These are phyloP conservation scores for Penicillium subrubescens DNA, from an alignment of 495 filamentous ascomycete genomes.

Conservation along the genomic window DNA sequence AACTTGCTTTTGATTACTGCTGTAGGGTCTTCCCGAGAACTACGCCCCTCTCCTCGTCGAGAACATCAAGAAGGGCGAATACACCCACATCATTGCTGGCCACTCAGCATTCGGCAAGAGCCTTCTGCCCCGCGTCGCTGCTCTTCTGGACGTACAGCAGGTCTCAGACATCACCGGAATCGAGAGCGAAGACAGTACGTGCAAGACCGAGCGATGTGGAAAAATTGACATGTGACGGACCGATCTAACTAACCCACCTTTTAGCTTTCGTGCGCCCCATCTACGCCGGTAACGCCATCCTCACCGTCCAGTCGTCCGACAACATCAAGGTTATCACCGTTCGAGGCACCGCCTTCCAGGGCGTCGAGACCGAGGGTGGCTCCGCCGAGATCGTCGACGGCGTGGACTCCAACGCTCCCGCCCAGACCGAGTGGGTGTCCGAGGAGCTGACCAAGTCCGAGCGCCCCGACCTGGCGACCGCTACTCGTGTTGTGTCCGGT, in stretches of 20 bases:
- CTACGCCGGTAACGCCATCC: slow-evolving; percentile 95
- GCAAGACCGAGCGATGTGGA: not conserved
- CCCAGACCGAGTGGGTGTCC: slow-evolving; percentile 82
- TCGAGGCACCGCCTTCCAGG: slow-evolving; percentile 83
- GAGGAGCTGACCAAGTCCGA: slow-evolving; percentile 92
- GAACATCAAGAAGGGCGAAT: slow-evolving; percentile 92
- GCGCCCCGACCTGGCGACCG: slow-evolving; percentile 91
- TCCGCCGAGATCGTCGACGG: slow-evolving; percentile 52
- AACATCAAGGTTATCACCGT: slow-evolving; percentile 87
- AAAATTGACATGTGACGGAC: slow-evolving; percentile 25
- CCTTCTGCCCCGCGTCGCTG: slow-evolving; percentile 92
- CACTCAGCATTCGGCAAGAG: slow-evolving; percentile 98
- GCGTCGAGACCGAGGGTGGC: slow-evolving; percentile 50
- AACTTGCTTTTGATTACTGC: slow-evolving; percentile 10
- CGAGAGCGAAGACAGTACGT: slow-evolving; percentile 80
- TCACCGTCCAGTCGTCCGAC: slow-evolving; percentile 93
- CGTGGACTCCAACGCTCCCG: slow-evolving; percentile 62
- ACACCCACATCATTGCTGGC: slow-evolving; percentile 84
- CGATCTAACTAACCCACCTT: slow-evolving; percentile 17
- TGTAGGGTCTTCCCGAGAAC: slow-evolving; percentile 88
- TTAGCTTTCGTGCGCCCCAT: slow-evolving; percentile 90
- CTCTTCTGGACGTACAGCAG: slow-evolving; percentile 88
- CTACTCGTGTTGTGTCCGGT: slow-evolving; percentile 86
- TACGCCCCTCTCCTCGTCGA: slow-evolving; percentile 90
- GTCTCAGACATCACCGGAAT: slow-evolving; percentile 88